Evolutionary conservation across 352 stramenopile genomes (phyloP), one percentile per base, ranked within the genome.

Genomic region (Thalassiosira livingstoniorum): DNA sequence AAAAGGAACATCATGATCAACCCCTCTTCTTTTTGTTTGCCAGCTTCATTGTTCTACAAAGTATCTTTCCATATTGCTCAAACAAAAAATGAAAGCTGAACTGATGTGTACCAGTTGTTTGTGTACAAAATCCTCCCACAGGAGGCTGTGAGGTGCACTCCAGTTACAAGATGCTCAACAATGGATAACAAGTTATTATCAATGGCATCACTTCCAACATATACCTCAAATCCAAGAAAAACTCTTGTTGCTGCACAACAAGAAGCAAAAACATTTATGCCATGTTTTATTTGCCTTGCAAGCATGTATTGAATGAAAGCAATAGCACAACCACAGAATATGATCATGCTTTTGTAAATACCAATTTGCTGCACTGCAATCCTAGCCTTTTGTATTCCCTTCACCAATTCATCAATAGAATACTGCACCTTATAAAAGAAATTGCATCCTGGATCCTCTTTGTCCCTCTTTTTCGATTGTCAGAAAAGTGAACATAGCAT

Each of bases 211-310:
- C 55, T 70, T 11, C 58, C 70, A 31, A 47, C 43, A 62, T 70
- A 77, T 18, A 76, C 39, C n/a, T 68, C 34, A 25, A 78, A 83
- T 21, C 25, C 34, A 53, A 74, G 55, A n/a, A 79, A 31, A 21
- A 69, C 47, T 25, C 39, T 60, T 25, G 77, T 55, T 4, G 55
- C 5, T 11, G 77, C 68, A 71, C 72, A 85, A 34, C 78, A 85
- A 0, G 76, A 29, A 27, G 31, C 31, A 64, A 73, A 85, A 2
- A 85, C 70, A 35, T 85, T 80, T 29, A 85, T 81, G 2, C 78
- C 70, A 58, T 85, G 78, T 37, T 81, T 85, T 64, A 85, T 85
- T 7, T 61, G 78, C 43, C 80, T 85, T 2, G 47, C 54, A 43
- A 70, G 78, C 65, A 76, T 85, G 54, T 80, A 84, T 37, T 84